These are phyloP conservation scores for Coemansia sp. DNA, from an alignment of 192 early-diverging fungal species.

Conservation along the genomic window DNA sequence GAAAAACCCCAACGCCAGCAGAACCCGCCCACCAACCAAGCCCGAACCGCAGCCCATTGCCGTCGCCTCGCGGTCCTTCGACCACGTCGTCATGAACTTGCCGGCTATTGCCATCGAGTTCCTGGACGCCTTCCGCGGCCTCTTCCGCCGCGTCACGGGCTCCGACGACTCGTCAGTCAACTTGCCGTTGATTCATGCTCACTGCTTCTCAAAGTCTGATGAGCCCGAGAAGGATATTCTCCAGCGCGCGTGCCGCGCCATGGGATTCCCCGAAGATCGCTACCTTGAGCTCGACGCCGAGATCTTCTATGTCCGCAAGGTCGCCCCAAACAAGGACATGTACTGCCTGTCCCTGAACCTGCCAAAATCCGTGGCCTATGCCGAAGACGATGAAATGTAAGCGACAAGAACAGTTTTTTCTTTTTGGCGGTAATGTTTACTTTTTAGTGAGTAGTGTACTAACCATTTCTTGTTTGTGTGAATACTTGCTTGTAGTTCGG, in stretches of 20 bases:
- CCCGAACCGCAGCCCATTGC: slow-evolving; percentile 15
- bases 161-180: slow-evolving; percentile 22
- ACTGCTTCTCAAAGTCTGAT: slow-evolving; percentile 90
- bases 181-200: slow-evolving; percentile 89
- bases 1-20: slow-evolving; percentile 7
- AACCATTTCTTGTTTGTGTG: background rate
- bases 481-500: background rate
- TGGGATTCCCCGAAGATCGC: slow-evolving; percentile 55
- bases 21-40: slow-evolving; percentile 8
- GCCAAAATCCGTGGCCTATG: slow-evolving; percentile 74
- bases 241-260: slow-evolving; percentile 41
- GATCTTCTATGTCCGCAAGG: slow-evolving; percentile 86
- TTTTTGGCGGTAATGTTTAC: background rate
- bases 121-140: slow-evolving; percentile 88
- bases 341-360: slow-evolving; percentile 88
- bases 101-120: slow-evolving; percentile 97
- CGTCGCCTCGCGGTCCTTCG: slow-evolving; percentile 59
- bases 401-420: background rate
- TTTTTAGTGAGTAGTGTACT: background rate
- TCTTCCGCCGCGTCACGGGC: slow-evolving; percentile 57
- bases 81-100: slow-evolving; percentile 99
- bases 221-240: slow-evolving; percentile 63
- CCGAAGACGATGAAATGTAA: slow-evolving; percentile 29
- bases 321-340: slow-evolving; percentile 99
- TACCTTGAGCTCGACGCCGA: slow-evolving; percentile 32